Percentiles rank a stretch among this genome's conserved stretches.
phyloP scores from a whole-genome alignment of 2,329 filamentous ascomycete genomes.

The Gnomoniopsis sp. region DNA sequence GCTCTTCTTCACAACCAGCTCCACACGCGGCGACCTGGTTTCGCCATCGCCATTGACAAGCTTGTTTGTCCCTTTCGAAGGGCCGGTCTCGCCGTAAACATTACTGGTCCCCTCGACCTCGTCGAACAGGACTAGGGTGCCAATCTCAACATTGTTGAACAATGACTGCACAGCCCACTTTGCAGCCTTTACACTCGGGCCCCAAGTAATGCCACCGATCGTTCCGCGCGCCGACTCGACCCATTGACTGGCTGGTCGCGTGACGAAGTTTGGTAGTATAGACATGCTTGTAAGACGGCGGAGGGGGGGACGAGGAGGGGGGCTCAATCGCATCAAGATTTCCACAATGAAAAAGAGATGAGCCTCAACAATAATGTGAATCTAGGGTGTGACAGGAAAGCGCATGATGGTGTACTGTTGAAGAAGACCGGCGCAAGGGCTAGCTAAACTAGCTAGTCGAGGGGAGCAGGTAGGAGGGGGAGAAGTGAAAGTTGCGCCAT shows the following conservation, averaged over 20 bases:
- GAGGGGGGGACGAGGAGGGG: background rate
- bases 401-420: constrained; percentile 7
- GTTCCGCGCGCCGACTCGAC: constrained; percentile 38
- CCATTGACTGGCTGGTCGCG: constrained; percentile 35
- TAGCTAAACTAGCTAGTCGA: background rate
- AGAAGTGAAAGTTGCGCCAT: background rate
- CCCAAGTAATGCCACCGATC: constrained; percentile 45
- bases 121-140: constrained; percentile 47
- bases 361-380: background rate
- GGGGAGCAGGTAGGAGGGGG: background rate
- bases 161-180: constrained; percentile 43
- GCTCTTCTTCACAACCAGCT: constrained; percentile 60
- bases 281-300: constrained; percentile 20
- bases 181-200: constrained; percentile 42
- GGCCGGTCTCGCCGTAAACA: constrained; percentile 42
- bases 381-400: constrained; percentile 1
- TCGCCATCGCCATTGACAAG: constrained; percentile 35
- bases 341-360: background rate
- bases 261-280: constrained; percentile 34
- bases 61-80: constrained; percentile 29
- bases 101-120: constrained; percentile 38
- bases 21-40: constrained; percentile 39
- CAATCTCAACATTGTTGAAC: constrained; percentile 43
- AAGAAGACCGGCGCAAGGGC: background rate
- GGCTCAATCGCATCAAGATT: background rate